Evolutionary conservation across 2,329 filamentous ascomycete species (phyloP), one percentile per base, ranked within the genome.

Genomic region (Diplocarpon rosae): DNA sequence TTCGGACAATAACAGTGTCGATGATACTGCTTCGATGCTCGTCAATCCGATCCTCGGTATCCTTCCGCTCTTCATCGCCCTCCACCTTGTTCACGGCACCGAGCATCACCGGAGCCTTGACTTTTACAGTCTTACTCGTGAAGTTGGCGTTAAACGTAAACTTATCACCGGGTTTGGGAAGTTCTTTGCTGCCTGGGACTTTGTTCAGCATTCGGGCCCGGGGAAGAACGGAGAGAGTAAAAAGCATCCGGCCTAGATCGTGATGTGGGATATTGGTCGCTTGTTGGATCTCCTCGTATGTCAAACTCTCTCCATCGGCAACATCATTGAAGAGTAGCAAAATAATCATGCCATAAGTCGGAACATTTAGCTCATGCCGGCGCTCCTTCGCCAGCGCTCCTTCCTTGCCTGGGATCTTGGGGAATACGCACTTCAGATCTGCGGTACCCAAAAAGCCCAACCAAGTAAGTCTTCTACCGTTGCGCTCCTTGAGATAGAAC

Each of bases 271-370:
- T 93, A 53, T 82, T 85, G 1, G 89, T 95, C 54, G 74, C 73
- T 5, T 77, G 80, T 60, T 92, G 83, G 24, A 96, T 92, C 51
- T 95, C 85, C 44, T 92, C 84, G 43, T 79, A 76, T 0, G 69
- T 66, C 13, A 81, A 62, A 37, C 64, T 68, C 52, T 70, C 65
- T 27, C 62, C 69, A 5, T 73, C 69, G 2, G 61, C 61, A 0
- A 93, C 58, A 31, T 90, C 79, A 58, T 96, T 96, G 72, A 96
- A 98, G 0, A 95, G 75, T 36, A 94, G 64, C 15, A 98, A 66
- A 17, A 96, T 80, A 15, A 95, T 69, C 85, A 96, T 95, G 56
- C 81, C 87, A 61, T 92, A 92, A 0, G 92, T 96, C 1, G 88
- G 83, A 15, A 94, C 88, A 49, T 88, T 95, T 44, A 98, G 70